Evolutionary conservation across 352 stramenopile species (phyloP), one percentile per base, ranked within the genome.

Genomic region (Pythium pyrilobum): DNA sequence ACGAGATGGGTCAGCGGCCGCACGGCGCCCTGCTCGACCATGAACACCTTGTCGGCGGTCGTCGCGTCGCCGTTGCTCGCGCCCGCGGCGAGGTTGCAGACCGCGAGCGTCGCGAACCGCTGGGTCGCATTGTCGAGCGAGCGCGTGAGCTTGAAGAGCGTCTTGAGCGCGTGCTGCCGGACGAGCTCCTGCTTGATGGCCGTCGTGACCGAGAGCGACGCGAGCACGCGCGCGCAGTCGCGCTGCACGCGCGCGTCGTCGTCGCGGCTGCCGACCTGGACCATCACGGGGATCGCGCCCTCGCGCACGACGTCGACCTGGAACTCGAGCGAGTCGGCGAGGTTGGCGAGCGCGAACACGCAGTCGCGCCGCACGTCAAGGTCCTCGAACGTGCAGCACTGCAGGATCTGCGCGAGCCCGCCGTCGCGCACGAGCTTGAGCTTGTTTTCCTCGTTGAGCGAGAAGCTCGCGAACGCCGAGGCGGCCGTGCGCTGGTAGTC

Each of bases 181-280:
- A 98, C 72, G 42, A 98, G 77, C 32, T 92, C 81, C 11, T 76
- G 68, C 37, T 95, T 91, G 53, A 94, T 75, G 16, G 89, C 72
- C 23, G 76, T 85, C 27, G 89, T 89, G 36, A 96, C 75, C 5
- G 89, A 92, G 0, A 99, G 82, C 36, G 85, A 97, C 10, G 91
- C 92, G 3, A 98, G 74, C 21, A 93, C 87, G 18, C 95, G 80
- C 2, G 93, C 81, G 34, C 85, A 85, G 70, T 98, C 95, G 5
- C 96, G 87, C 66, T 98, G 95, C 3, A 99, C 79, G 15, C 95
- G 83, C 3, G 88, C 81, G 59, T 98, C 92, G 62, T 98, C 92
- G 43, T 95, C 81, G 29, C 87, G 71, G 2, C 58, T 59, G 0
- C 75, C 87, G 9, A 95, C 67, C 16, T 87, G 63, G 11, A 89